phyloP scores from a whole-genome alignment of 2,329 filamentous ascomycete species.

The Harringtonia lauricola region DNA sequence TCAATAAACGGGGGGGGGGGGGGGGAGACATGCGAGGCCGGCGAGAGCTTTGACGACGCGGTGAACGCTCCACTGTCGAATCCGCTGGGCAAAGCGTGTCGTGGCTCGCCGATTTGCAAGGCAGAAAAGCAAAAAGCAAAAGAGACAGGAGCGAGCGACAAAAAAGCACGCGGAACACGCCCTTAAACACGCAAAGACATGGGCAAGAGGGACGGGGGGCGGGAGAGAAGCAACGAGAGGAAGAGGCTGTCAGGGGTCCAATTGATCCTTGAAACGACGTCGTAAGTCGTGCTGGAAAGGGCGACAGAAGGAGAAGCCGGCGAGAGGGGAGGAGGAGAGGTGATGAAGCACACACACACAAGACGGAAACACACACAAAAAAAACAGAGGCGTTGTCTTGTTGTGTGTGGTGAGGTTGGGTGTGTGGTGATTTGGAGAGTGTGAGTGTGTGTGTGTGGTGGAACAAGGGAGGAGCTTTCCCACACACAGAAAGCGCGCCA shows the following conservation, averaged over 20 bases:
- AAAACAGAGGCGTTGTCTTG: not conserved
- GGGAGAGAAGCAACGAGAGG: not conserved
- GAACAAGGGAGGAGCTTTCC: not conserved
- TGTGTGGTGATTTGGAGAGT: slow-evolving; percentile 1
- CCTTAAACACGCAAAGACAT: slow-evolving; percentile 6
- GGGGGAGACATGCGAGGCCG: not conserved
- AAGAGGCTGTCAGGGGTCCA: not conserved
- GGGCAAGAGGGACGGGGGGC: not conserved
- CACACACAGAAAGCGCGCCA: slow-evolving; percentile 7
- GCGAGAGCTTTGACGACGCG: not conserved
- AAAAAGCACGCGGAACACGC: slow-evolving; percentile 1
- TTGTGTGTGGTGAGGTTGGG: not conserved
- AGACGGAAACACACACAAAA: no score
- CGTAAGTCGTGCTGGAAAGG: not conserved
- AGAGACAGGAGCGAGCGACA: not conserved
- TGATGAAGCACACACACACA: not conserved
- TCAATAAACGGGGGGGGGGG: not conserved
- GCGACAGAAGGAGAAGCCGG: not conserved
- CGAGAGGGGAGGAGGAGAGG: not conserved
- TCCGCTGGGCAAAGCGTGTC: not conserved
- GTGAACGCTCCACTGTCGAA: not conserved
- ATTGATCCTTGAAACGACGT: not conserved
- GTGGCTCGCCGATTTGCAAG: not conserved
- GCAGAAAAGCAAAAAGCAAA: not conserved
- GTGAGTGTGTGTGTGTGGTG: not conserved